A percentile compares a stretch with the other conserved stretches of the same genome.
phyloP scores from a whole-genome alignment of 306 rosid genomes.

The Quercus mongolica region DNA sequence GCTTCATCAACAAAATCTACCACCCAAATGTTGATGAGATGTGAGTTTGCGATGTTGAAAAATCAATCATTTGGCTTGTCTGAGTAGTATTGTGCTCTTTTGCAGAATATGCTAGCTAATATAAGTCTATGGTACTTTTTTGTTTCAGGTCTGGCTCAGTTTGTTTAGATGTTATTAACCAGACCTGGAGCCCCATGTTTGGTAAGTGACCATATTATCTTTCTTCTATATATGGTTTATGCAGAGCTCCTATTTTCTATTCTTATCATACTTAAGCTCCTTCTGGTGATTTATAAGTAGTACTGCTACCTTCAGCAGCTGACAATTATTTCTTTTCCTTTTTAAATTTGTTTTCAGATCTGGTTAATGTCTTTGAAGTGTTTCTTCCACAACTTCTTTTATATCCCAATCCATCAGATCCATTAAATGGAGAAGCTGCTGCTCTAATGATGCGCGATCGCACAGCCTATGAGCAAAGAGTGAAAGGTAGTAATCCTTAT shows the following conservation, averaged over 20 bases:
- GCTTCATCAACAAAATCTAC: slow-evolving; percentile 78
- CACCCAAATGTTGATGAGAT: slow-evolving; percentile 95
- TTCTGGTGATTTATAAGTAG: neutral
- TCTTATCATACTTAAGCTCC: neutral
- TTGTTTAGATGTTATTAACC: slow-evolving; percentile 91
- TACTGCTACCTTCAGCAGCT: slow-evolving; percentile 11
- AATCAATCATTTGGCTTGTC: slow-evolving; percentile 10
- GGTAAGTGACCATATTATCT: slow-evolving; percentile 43
- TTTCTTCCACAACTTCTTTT: slow-evolving; percentile 94
- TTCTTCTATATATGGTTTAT: neutral
- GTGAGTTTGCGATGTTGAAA: slow-evolving; percentile 47
- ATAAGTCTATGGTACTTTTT: slow-evolving; percentile 16
- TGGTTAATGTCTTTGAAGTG: slow-evolving; percentile 77
- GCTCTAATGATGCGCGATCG: slow-evolving; percentile 77
- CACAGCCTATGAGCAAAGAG: slow-evolving; percentile 67
- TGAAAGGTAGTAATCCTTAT: slow-evolving; percentile 56
- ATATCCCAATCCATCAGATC: slow-evolving; percentile 89
- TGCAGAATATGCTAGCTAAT: slow-evolving; percentile 16
- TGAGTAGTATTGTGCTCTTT: slow-evolving; percentile 2
- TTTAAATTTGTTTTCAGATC: slow-evolving; percentile 46
- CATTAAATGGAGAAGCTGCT: slow-evolving; percentile 88
- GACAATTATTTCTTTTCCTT: slow-evolving; percentile 2
- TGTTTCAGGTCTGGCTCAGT: slow-evolving; percentile 80
- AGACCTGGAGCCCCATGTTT: slow-evolving; percentile 96
- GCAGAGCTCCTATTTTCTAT: neutral